These are phyloP conservation scores for Hygrophorus russula DNA, from an alignment of 768 basidiomycete species.

Conservation along the genomic window DNA sequence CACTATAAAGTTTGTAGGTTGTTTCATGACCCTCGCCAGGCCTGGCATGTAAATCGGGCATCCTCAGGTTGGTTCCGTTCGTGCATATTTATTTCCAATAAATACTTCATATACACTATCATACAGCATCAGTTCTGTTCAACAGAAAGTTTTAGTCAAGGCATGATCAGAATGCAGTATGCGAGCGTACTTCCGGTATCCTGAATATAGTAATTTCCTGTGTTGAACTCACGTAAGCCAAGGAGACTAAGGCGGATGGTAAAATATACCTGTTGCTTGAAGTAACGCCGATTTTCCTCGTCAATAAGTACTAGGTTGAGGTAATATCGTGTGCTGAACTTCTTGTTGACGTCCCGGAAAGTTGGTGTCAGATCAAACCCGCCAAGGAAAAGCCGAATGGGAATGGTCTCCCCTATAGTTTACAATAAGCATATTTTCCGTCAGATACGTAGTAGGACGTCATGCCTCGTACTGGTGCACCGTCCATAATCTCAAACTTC, in stretches of 20 bases:
- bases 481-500: conserved; percentile 99
- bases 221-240: not conserved
- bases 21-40: no score
- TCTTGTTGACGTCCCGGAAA: conserved; percentile 99
- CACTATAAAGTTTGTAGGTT: no score
- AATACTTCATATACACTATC: not conserved
- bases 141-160: not conserved
- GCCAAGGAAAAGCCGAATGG: conserved; percentile 93
- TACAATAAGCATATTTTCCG: not conserved
- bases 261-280: conserved; percentile 78
- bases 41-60: no score
- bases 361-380: conserved; percentile 98
- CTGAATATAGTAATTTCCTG: conserved; percentile 85
- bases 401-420: conserved; percentile 84
- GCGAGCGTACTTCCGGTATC: conserved; percentile 63
- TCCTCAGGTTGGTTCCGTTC: no score
- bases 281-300: conserved; percentile 95
- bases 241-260: not conserved
- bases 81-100: not conserved
- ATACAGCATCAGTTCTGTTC: not conserved
- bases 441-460: not conserved
- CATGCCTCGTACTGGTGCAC: conserved; percentile 88
- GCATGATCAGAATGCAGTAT: no score
- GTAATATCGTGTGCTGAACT: conserved; percentile 95
- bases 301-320: conserved; percentile 95